A percentile compares a stretch with the other conserved stretches of the same genome.
Conservation (phyloP, 257 asterid genomes). For the Misopates orontium region DNA sequence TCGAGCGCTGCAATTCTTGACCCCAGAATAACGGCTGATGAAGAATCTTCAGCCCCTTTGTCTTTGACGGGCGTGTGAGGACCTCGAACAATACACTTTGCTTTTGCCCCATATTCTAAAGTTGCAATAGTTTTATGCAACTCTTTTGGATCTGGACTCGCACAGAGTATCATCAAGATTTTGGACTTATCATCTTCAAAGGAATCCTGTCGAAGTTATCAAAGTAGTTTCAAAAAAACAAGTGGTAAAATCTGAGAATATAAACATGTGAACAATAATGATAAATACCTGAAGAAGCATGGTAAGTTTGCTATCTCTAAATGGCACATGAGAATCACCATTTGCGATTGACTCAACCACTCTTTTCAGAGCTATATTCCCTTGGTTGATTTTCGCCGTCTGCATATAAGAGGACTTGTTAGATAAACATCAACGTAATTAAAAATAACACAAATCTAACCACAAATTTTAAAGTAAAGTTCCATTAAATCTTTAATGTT, state of each 20-base stretch:
- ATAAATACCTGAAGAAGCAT: conserved; percentile 90
- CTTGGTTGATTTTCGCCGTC: conserved; percentile 96
- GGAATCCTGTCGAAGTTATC: conserved; percentile 61
- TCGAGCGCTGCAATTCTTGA: conserved; percentile 84
- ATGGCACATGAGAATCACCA: conserved; percentile 95
- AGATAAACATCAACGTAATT: neutral
- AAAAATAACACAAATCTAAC: neutral
- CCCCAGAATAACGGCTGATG: conserved; percentile 64
- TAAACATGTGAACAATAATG: neutral
- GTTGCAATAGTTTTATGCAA: conserved; percentile 90
- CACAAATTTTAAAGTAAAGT: neutral
- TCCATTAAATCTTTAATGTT: neutral
- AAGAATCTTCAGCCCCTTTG: conserved; percentile 71
- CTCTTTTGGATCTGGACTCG: conserved; percentile 94
- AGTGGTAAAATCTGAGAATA: neutral
- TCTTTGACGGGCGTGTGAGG: conserved; percentile 77
- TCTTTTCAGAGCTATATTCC: conserved; percentile 81
- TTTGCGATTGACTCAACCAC: conserved; percentile 97
- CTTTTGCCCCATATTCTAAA: conserved; percentile 93
- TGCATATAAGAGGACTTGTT: conserved; percentile 29
- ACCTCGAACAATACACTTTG: conserved; percentile 87
- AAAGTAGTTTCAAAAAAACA: conserved; percentile 16
- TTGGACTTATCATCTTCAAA: conserved; percentile 94
- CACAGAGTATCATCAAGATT: conserved; percentile 87
- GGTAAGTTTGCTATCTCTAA: conserved; percentile 95